Evolutionary conservation across 1,284 basidiomycete species (phyloP).

Genomic region (Microbotryum silenes-acaulis): DNA sequence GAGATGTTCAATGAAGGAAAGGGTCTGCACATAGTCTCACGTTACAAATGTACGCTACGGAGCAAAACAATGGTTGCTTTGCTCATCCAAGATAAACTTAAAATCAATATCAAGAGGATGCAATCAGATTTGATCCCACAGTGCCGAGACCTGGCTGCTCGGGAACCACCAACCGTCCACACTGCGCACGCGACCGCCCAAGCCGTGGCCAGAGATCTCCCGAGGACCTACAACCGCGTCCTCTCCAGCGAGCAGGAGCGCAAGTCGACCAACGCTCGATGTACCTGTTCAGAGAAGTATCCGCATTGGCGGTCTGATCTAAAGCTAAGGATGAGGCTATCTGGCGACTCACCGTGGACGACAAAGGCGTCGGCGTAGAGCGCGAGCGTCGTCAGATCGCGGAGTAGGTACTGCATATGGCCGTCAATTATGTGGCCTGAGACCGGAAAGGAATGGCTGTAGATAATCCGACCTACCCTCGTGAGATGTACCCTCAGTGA

Average conservation of each 20-base stretch:
- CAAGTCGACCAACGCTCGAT: slow-evolving; percentile 17
- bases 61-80: no score
- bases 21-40: no score
- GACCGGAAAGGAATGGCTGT: no score
- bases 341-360: slow-evolving; percentile 17
- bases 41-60: no score
- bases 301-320: background rate
- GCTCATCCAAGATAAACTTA: no score
- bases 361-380: slow-evolving; percentile 28
- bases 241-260: slow-evolving; percentile 18
- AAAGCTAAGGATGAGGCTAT: background rate
- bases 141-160: slow-evolving; percentile 1
- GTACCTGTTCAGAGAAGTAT: slow-evolving; percentile 4
- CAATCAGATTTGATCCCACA: slow-evolving; percentile 7
- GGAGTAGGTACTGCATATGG: slow-evolving; percentile 9
- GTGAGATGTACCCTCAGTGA: slow-evolving; percentile 14
- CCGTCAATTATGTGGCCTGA: no score
- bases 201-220: slow-evolving; percentile 18
- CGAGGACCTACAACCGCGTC: slow-evolving; percentile 27
- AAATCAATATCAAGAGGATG: background rate
- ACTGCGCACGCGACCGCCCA: slow-evolving; percentile 25
- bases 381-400: slow-evolving; percentile 21
- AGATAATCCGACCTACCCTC: background rate
- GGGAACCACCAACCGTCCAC: slow-evolving; percentile 24
- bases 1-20: no score